Conservation (phyloP, 2,329 filamentous ascomycete genomes). For the Ophiostoma montium region DNA sequence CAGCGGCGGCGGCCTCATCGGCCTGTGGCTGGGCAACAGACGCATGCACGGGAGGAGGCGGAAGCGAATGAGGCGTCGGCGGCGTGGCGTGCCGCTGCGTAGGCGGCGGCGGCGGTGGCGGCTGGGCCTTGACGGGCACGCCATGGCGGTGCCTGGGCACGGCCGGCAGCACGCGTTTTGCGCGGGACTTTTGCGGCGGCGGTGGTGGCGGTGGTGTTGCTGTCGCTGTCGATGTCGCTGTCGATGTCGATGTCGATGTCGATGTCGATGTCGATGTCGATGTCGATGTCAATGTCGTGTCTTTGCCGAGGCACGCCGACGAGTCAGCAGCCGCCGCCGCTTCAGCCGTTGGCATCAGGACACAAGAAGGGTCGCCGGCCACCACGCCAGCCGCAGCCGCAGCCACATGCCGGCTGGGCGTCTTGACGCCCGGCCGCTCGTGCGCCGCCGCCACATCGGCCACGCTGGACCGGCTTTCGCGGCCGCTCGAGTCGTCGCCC, state of each 20-base stretch:
- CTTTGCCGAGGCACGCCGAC: constrained; percentile 10
- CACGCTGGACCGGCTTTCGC: constrained; percentile 60
- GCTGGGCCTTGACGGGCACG: constrained; percentile 22
- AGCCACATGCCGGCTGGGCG: constrained; percentile 44
- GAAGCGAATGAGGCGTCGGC: not conserved
- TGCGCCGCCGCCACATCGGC: constrained; percentile 67
- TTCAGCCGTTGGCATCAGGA: not conserved
- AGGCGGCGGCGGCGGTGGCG: constrained; percentile 3
- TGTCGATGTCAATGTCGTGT: not conserved
- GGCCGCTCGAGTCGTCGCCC: constrained; percentile 47
- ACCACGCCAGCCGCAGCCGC: constrained; percentile 14
- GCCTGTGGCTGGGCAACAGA: not conserved
- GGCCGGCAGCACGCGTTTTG: constrained; percentile 36
- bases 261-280: not conserved
- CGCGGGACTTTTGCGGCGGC: constrained; percentile 8
- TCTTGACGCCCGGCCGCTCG: constrained; percentile 71
- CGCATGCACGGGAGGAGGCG: constrained; percentile 1
- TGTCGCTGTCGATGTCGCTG: not conserved
- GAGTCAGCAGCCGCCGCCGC: constrained; percentile 19
- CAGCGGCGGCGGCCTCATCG: not conserved
- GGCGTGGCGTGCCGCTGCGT: not conserved
- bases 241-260: not conserved
- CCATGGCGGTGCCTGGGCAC: constrained; percentile 45
- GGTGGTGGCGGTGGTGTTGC: not conserved
- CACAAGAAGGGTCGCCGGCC: not conserved